A percentile compares a stretch with the other conserved stretches of the same genome.
Evolutionary conservation across 2,329 filamentous ascomycete genomes (phyloP).

Genomic region (Trichoderma pleuroti): DNA sequence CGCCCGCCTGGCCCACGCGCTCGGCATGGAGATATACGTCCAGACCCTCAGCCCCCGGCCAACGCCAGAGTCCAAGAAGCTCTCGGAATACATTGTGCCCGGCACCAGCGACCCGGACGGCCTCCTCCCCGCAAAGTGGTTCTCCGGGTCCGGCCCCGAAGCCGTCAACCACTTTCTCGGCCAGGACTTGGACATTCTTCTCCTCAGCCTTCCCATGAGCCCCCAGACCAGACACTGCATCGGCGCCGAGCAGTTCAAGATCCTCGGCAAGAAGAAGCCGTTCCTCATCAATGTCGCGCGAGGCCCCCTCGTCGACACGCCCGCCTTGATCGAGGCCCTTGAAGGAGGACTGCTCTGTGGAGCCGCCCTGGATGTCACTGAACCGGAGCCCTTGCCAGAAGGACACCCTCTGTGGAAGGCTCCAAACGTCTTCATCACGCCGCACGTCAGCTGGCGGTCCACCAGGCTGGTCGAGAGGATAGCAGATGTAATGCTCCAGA

Average conservation of each 20-base stretch:
- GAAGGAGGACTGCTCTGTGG: conserved; percentile 42
- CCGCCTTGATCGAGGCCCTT: conserved; percentile 57
- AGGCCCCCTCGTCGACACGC: conserved; percentile 40
- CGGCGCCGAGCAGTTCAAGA: conserved; percentile 40
- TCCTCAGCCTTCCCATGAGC: conserved; percentile 43
- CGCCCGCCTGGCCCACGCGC: conserved; percentile 49
- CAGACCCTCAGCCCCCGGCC: conserved; percentile 60
- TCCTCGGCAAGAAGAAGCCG: conserved; percentile 40
- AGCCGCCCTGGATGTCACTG: conserved; percentile 67
- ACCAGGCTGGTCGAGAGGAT: conserved; percentile 28
- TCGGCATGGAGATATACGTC: conserved; percentile 66
- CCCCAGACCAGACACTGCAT: conserved; percentile 39
- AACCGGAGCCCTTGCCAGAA: conserved; percentile 65
- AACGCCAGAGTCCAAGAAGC: conserved; percentile 53
- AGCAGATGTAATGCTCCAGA: conserved; percentile 13
- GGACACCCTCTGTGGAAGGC: conserved; percentile 63
- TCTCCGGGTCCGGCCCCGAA: conserved; percentile 33
- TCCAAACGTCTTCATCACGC: conserved; percentile 58
- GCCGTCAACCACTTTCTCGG: conserved; percentile 41
- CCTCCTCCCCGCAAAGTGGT: conserved; percentile 41
- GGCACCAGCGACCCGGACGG: conserved; percentile 52
- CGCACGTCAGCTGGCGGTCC: conserved; percentile 38
- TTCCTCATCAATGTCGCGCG: conserved; percentile 66
- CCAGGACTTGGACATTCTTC: conserved; percentile 42
- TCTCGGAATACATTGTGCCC: conserved; percentile 60